Percentiles rank a stretch among this genome's conserved stretches.
phyloP scores from a whole-genome alignment of 345 rosid species.

The Pelargonium nanum region DNA sequence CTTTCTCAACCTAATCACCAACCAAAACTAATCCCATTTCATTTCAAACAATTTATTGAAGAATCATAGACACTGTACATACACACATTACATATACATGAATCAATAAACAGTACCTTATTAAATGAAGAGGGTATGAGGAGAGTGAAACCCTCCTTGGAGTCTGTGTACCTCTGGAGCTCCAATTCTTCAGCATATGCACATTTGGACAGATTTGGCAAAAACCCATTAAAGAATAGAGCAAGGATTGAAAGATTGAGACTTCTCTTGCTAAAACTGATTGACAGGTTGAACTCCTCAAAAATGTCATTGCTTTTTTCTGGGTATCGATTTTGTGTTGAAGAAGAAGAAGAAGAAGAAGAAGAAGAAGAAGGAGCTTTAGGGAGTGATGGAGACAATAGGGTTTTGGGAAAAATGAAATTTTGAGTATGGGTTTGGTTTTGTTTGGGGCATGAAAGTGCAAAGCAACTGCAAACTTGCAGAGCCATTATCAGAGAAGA shows the following conservation, averaged over 20 bases:
- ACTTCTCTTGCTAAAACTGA: slow-evolving; percentile 38
- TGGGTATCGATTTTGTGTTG: background rate
- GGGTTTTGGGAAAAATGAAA: background rate
- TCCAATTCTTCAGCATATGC: slow-evolving; percentile 25
- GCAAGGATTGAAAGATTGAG: slow-evolving; percentile 40
- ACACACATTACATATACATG: background rate
- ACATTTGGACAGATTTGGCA: slow-evolving; percentile 19
- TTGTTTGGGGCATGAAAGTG: background rate
- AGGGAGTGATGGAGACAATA: slow-evolving; percentile 2
- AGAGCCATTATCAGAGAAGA: slow-evolving; percentile 12
- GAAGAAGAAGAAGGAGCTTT: slow-evolving; percentile 10
- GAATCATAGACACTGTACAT: background rate
- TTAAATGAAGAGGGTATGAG: slow-evolving; percentile 67
- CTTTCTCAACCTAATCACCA: slow-evolving; percentile 58
- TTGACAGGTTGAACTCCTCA: no score
- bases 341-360: slow-evolving; percentile 6
- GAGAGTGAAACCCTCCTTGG: slow-evolving; percentile 60
- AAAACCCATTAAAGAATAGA: slow-evolving; percentile 33
- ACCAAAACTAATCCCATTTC: background rate
- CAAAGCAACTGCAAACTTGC: slow-evolving; percentile 4
- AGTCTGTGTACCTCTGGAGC: slow-evolving; percentile 57
- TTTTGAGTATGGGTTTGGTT: background rate
- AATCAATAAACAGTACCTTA: slow-evolving; percentile 30
- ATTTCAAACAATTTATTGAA: background rate
- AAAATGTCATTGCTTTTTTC: background rate